Evolutionary conservation across 2,329 filamentous ascomycete species (phyloP), one percentile per base, ranked within the genome.

Genomic region (Botryotinia calthae): DNA sequence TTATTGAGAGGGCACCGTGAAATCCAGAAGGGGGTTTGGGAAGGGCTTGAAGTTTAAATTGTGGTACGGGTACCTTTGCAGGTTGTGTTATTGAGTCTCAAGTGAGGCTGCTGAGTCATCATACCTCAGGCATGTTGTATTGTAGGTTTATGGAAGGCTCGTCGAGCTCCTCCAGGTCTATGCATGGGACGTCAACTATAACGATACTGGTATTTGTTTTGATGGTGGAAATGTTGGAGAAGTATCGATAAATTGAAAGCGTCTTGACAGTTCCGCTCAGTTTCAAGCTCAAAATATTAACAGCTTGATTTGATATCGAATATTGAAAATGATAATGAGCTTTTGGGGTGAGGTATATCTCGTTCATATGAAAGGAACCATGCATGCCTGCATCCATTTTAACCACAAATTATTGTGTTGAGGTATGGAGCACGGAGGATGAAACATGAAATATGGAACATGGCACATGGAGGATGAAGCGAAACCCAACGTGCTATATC

Each of bases 21-120:
- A 51, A 62, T 71, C 69, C 69, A 62, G 42, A 54, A 51, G 58
- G 54, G 40, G 42, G 22, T 20, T 42, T 69, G 31, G 22, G 46
- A 66, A 65, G 61, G 54, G 48, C 51, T 59, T 31, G 66, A 56
- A 67, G n/a, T 37, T 56, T n/a, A 56, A 67, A 67, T 56, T 56
- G 25, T 31, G 40, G 48, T 56, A 67, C 65, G 48, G 64, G 65
- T 42, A 56, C 65, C 61, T 56, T 42, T 66, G 34, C 48, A 54
- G 46, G 31, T 56, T 58, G 58, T 58, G 31, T 56, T 58, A 68
- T 58, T 31, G 48, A 69, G 59, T 69, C 20, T 42, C 25, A 40
- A 68, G 48, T 63, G 48, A 67, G 65, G 65, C 31, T n/a, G 65
- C 65, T 68, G 48, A 68, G 65, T 68, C 65, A 68, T 56, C 65